These are phyloP conservation scores for Floccularia luteovirens DNA, from an alignment of 768 basidiomycete species.

Conservation along the genomic window DNA sequence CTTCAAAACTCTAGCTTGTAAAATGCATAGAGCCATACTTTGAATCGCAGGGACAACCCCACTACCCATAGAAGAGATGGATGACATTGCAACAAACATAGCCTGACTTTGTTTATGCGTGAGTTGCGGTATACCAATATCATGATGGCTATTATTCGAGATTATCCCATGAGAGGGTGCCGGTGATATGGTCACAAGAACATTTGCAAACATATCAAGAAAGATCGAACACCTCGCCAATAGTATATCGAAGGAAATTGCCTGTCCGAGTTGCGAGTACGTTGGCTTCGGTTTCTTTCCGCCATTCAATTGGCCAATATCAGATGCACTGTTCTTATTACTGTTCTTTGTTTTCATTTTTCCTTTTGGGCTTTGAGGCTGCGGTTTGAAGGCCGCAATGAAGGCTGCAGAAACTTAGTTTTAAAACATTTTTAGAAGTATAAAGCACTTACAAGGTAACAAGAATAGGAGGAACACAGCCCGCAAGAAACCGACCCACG, in stretches of 20 bases:
- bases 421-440: neutral
- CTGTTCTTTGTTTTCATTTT: constrained; percentile 8
- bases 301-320: constrained; percentile 7
- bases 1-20: constrained; percentile 34
- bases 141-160: neutral
- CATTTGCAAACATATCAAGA: constrained; percentile 59
- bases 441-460: constrained; percentile 25
- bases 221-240: constrained; percentile 55
- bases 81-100: constrained; percentile 55
- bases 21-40: constrained; percentile 63
- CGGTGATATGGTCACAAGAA: constrained; percentile 48
- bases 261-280: constrained; percentile 45
- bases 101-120: constrained; percentile 23
- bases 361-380: constrained; percentile 10
- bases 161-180: constrained; percentile 25
- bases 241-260: constrained; percentile 65
- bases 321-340: constrained; percentile 1
- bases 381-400: constrained; percentile 53
- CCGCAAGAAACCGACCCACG: constrained; percentile 52
- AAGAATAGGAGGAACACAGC: constrained; percentile 53
- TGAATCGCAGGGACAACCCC: constrained; percentile 65
- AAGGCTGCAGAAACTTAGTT: constrained; percentile 31
- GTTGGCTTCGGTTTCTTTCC: constrained; percentile 38
- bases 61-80: constrained; percentile 54
- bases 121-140: neutral